Conservation (phyloP, 176 grass and related monocot genomes). For the Zoysia pacifica region DNA sequence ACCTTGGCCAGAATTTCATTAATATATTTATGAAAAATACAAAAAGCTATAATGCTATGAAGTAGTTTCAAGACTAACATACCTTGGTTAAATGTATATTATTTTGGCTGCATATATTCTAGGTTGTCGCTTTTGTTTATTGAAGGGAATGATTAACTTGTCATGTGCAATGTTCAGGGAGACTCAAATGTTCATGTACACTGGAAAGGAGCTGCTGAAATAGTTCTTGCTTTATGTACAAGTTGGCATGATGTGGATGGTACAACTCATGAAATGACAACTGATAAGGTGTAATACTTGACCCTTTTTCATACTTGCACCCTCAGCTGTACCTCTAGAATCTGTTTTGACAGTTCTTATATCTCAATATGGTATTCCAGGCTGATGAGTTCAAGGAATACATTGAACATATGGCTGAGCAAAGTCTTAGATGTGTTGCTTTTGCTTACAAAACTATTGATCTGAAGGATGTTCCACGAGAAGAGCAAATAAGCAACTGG, state of each 20-base stretch:
- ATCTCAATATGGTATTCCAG: constrained; percentile 48
- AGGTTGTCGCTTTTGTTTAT: neutral
- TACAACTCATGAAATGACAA: constrained; percentile 50
- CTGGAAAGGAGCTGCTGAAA: constrained; percentile 98
- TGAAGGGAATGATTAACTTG: constrained; percentile 12
- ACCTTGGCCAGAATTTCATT: neutral
- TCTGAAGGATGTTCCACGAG: constrained; percentile 53
- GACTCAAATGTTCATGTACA: constrained; percentile 77
- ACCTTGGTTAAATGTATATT: neutral
- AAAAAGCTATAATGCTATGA: neutral
- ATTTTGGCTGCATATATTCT: constrained; percentile 7
- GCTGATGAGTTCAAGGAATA: constrained; percentile 59
- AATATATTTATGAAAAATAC: neutral
- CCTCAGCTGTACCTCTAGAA: neutral
- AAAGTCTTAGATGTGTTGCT: constrained; percentile 87
- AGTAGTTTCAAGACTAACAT: neutral
- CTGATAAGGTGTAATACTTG: constrained; percentile 53
- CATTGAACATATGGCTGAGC: constrained; percentile 75
- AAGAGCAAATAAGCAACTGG: constrained; percentile 69
- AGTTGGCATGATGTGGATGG: constrained; percentile 67
- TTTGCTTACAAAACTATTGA: constrained; percentile 77
- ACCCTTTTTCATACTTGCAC: neutral
- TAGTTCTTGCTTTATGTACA: constrained; percentile 75
- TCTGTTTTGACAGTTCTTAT: constrained; percentile 4
- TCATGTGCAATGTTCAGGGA: constrained; percentile 47